A percentile compares a stretch with the other conserved stretches of the same genome.
These are phyloP conservation scores for Phytophthora cryptogea DNA, from an alignment of 352 stramenopile species.

Conservation along the genomic window DNA sequence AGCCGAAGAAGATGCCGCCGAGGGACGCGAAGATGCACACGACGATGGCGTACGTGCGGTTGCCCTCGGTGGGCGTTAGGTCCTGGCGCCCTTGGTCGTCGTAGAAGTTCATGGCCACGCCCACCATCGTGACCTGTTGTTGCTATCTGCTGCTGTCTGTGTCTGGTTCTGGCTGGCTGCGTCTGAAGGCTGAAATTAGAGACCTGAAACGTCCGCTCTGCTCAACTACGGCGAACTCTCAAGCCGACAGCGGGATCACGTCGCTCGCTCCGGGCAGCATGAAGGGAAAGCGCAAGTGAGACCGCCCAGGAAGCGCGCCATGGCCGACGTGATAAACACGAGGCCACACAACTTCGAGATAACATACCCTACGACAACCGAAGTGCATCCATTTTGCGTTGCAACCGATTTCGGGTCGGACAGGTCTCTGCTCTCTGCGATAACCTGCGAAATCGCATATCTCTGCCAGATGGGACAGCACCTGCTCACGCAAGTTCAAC, in stretches of 20 bases:
- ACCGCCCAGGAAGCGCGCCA: slow-evolving; percentile 1
- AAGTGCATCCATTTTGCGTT: not conserved
- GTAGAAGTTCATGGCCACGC: slow-evolving; percentile 50
- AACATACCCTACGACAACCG: not conserved
- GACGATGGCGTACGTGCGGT: slow-evolving; percentile 47
- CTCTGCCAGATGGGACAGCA: not conserved
- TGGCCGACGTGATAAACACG: slow-evolving; percentile 12
- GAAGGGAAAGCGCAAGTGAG: slow-evolving; percentile 15
- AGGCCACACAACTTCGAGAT: not conserved
- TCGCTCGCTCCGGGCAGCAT: slow-evolving; percentile 15
- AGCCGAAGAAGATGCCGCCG: slow-evolving; percentile 48
- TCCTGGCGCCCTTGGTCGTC: slow-evolving; percentile 37
- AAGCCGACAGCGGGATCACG: slow-evolving; percentile 7
- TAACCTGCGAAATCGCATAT: not conserved
- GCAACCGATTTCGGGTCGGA: not conserved
- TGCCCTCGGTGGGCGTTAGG: slow-evolving; percentile 46
- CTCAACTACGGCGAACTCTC: not conserved
- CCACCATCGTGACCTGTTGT: slow-evolving; percentile 30
- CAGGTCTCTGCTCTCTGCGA: not conserved
- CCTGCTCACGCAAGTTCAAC: slow-evolving; percentile 19
- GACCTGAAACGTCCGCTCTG: slow-evolving; percentile 6
- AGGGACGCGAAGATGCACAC: slow-evolving; percentile 46
- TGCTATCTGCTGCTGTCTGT: not conserved
- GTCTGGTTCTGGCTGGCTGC: not conserved
- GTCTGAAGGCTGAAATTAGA: slow-evolving; percentile 12